Conservation (phyloP, 768 basidiomycete genomes). For the Leccinellum luteum region DNA sequence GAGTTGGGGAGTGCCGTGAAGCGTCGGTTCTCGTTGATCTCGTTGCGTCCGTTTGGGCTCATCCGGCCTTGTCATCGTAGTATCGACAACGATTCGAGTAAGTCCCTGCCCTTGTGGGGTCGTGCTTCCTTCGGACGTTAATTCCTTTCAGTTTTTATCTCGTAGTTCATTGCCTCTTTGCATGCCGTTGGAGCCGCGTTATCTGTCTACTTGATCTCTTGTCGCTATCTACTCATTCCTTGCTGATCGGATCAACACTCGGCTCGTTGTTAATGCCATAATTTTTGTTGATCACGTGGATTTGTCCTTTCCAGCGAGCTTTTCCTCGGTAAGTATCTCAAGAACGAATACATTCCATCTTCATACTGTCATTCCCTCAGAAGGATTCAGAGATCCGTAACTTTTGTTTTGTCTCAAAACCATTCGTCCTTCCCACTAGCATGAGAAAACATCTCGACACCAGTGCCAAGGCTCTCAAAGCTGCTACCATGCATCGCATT, state of each 20-base stretch:
- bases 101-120: not conserved
- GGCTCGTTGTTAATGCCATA: conserved; percentile 4
- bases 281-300: not conserved
- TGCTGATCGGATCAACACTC: not conserved
- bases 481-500: too few relatives aligned
- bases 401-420: not conserved
- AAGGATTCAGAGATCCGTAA: not conserved
- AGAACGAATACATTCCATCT: not conserved
- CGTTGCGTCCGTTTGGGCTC: conserved; percentile 11
- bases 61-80: conserved; percentile 21
- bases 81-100: conserved; percentile 23
- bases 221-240: not conserved
- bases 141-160: conserved; percentile 14
- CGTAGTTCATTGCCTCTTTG: conserved; percentile 1
- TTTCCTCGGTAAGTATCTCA: conserved; percentile 8
- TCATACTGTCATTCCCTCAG: not conserved
- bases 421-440: not conserved
- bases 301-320: not conserved
- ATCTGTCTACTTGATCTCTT: not conserved
- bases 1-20: conserved; percentile 12
- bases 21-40: conserved; percentile 14
- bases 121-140: not conserved
- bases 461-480: too few relatives aligned
- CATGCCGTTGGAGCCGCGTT: not conserved
- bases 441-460: too few relatives aligned